phyloP scores from a whole-genome alignment of 257 asterid species.

The Haberlea rhodopensis region DNA sequence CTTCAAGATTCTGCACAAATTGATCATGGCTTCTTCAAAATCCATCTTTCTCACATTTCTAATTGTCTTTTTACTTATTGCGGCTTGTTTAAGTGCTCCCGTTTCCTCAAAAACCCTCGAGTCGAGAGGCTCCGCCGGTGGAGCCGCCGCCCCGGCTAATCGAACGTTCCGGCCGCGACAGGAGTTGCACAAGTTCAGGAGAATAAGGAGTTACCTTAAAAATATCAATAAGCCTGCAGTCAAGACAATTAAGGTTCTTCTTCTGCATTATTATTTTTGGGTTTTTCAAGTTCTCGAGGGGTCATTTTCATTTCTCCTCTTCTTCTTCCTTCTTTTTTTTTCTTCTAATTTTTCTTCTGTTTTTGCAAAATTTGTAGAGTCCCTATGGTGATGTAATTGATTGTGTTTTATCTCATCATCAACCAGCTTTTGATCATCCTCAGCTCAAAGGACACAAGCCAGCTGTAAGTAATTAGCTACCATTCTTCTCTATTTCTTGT shows the following conservation, averaged over 20 bases:
- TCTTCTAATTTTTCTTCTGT: too few species aligned
- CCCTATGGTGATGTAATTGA: slow-evolving; percentile 87
- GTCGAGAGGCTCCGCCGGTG: too few species aligned
- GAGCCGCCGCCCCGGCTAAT: too few species aligned
- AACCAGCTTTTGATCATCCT: slow-evolving; percentile 97
- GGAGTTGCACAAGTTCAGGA: slow-evolving; percentile 49
- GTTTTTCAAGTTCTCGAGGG: not conserved
- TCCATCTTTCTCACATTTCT: too few species aligned
- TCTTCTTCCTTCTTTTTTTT: too few species aligned
- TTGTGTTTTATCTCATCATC: slow-evolving; percentile 78
- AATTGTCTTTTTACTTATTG: too few species aligned
- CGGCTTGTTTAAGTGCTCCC: too few species aligned
- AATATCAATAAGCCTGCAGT: slow-evolving; percentile 79
- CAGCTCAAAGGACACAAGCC: slow-evolving; percentile 84
- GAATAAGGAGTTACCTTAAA: slow-evolving; percentile 46
- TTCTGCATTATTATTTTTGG: not conserved
- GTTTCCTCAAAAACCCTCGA: too few species aligned
- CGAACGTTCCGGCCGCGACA: slow-evolving; percentile 57
- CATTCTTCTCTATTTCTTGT: too few species aligned
- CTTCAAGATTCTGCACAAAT: too few species aligned
- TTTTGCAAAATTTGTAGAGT: slow-evolving; percentile 64
- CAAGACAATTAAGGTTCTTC: slow-evolving; percentile 77
- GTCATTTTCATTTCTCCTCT: not conserved
- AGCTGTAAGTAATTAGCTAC: slow-evolving; percentile 52
- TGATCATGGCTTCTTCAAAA: too few species aligned